Conservation (phyloP, 2,329 filamentous ascomycete genomes). For the Microsporum ferrugineum region DNA sequence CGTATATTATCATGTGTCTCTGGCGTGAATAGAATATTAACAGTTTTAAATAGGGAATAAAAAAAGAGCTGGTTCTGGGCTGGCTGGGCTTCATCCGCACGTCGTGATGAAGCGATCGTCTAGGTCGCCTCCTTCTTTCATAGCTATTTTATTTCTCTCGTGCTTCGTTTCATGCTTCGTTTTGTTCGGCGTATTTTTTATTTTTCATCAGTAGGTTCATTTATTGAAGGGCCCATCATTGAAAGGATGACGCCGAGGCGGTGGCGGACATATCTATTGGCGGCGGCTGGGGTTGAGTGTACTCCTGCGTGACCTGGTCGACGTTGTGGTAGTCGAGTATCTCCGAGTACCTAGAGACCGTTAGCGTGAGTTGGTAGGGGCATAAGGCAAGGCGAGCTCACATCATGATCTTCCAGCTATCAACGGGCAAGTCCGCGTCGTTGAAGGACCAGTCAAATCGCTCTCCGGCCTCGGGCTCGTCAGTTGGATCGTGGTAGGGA, state of each 20-base stretch:
- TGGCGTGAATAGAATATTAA: not conserved
- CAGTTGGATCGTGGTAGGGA: constrained; percentile 93
- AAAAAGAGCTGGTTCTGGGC: not conserved
- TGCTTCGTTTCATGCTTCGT: not conserved
- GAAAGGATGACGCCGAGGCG: not conserved
- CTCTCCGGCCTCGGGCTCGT: constrained; percentile 89
- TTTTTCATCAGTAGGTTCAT: not conserved
- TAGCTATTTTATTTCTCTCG: no score
- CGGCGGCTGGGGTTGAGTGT: not conserved
- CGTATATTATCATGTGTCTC: not conserved
- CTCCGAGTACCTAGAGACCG: constrained; percentile 71
- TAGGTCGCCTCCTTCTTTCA: not conserved
- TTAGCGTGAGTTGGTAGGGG: constrained; percentile 9
- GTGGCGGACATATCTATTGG: not conserved
- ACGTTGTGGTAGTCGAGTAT: constrained; percentile 98
- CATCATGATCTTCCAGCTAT: constrained; percentile 99
- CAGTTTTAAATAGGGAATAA: not conserved
- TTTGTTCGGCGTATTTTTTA: not conserved
- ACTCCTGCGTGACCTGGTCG: constrained; percentile 40
- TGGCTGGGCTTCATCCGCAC: not conserved
- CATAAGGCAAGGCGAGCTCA: constrained; percentile 38
- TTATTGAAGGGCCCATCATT: not conserved
- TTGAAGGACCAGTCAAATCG: constrained; percentile 99
- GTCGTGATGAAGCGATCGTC: not conserved
- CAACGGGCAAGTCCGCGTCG: constrained; percentile 89